These are phyloP conservation scores for Cercophora samala DNA, from an alignment of 495 filamentous ascomycete genomes.

Conservation along the genomic window DNA sequence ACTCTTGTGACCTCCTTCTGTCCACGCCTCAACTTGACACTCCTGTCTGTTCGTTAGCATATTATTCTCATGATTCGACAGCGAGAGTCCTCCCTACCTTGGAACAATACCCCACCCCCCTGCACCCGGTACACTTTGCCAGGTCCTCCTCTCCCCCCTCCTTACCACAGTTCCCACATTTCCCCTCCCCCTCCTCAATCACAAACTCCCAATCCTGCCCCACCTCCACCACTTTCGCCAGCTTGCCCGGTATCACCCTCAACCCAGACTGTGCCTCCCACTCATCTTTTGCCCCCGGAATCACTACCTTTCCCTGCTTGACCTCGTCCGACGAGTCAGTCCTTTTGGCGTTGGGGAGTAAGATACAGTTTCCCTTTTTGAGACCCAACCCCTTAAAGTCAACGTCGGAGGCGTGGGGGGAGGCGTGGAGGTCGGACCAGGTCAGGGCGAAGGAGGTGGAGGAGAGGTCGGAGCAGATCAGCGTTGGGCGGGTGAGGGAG, in stretches of 20 bases:
- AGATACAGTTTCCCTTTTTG: conserved; percentile 33
- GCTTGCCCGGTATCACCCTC: conserved; percentile 27
- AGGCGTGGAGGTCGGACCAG: neutral
- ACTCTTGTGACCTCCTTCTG: conserved; percentile 39
- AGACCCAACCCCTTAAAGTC: conserved; percentile 30
- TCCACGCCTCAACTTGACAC: conserved; percentile 44
- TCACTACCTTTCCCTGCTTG: conserved; percentile 36
- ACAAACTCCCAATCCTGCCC: conserved; percentile 19
- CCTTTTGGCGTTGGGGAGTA: conserved; percentile 32
- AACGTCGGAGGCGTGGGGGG: conserved; percentile 7
- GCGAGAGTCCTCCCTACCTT: conserved; percentile 37
- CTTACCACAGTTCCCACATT: conserved; percentile 26
- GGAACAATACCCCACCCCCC: conserved; percentile 40
- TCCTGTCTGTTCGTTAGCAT: conserved; percentile 24
- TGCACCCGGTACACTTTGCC: conserved; percentile 43
- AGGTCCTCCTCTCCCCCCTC: conserved; percentile 21
- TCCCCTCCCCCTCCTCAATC: conserved; percentile 2
- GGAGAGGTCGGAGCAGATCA: conserved; percentile 36
- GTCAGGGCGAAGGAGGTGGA: conserved; percentile 27
- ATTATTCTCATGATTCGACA: neutral
- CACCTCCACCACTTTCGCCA: conserved; percentile 35
- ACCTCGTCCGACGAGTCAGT: conserved; percentile 33
- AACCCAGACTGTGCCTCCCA: conserved; percentile 20
- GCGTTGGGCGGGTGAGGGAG: conserved; percentile 48
- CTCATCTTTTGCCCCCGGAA: conserved; percentile 18